Conservation (phyloP, 768 basidiomycete species). For the Lyophyllum shimeji region DNA sequence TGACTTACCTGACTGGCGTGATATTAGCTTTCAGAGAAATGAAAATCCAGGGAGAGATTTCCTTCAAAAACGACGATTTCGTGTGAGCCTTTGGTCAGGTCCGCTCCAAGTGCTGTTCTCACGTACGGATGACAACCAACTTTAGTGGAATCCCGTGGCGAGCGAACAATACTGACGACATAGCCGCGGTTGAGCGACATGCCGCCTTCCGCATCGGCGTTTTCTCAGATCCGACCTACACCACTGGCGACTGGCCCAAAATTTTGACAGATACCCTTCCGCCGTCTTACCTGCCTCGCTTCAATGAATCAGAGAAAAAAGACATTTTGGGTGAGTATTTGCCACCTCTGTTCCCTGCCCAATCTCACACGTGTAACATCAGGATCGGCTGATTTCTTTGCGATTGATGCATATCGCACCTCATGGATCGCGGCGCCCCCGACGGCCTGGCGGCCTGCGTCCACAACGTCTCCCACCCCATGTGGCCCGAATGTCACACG, state of each 20-base stretch:
- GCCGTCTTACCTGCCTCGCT: constrained; percentile 43
- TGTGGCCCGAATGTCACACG: constrained; percentile 52
- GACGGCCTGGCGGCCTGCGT: constrained; percentile 46
- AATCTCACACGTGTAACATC: neutral
- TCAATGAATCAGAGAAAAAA: constrained; percentile 44
- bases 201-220: constrained; percentile 49
- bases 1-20: neutral
- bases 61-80: constrained; percentile 54
- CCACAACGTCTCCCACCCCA: constrained; percentile 39
- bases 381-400: constrained; percentile 55
- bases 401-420: constrained; percentile 47
- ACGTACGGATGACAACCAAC: neutral
- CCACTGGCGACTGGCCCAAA: constrained; percentile 51
- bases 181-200: constrained; percentile 45
- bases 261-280: constrained; percentile 49
- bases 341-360: neutral
- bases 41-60: constrained; percentile 51
- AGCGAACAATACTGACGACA: constrained; percentile 42
- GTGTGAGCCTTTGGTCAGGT: constrained; percentile 28
- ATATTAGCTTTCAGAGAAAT: constrained; percentile 41
- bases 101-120: neutral
- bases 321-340: constrained; percentile 35
- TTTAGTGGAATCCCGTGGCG: constrained; percentile 47
- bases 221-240: constrained; percentile 51
- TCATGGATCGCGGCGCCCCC: constrained; percentile 40